phyloP scores from a whole-genome alignment of 352 stramenopile genomes.

The Pythium dissotocum region DNA sequence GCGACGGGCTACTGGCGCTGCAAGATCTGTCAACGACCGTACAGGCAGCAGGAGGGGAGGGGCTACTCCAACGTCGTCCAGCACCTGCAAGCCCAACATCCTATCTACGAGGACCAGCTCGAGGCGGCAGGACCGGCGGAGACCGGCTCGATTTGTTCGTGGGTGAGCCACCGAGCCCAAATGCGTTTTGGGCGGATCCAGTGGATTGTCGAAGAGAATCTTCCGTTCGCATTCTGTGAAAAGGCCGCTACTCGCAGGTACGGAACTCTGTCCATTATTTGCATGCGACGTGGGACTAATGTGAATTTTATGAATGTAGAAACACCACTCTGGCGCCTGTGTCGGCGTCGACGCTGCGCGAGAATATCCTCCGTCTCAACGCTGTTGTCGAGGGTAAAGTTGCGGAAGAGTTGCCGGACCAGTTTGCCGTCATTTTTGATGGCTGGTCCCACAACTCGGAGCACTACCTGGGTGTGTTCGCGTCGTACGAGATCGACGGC shows the following conservation, averaged over 20 bases:
- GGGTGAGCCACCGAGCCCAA: not conserved
- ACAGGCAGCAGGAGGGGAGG: slow-evolving; percentile 3
- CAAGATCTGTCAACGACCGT: not conserved
- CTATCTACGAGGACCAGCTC: not conserved
- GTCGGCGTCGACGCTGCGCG: not conserved
- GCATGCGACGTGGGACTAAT: not conserved
- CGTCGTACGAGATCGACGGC: slow-evolving; percentile 11
- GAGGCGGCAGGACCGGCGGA: not conserved
- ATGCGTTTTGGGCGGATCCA: slow-evolving; percentile 6
- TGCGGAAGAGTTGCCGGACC: slow-evolving; percentile 16
- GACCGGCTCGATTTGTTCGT: not conserved
- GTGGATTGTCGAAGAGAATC: slow-evolving; percentile 1
- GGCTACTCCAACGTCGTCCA: slow-evolving; percentile 6
- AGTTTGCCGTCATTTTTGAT: slow-evolving; percentile 26
- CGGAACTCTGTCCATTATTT: not conserved
- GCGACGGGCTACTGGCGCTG: slow-evolving; percentile 5
- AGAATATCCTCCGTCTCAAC: slow-evolving; percentile 4
- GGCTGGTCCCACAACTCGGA: slow-evolving; percentile 12
- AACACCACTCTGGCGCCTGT: not conserved
- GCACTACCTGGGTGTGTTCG: slow-evolving; percentile 26
- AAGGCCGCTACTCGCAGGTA: slow-evolving; percentile 2
- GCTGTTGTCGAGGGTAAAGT: slow-evolving; percentile 6
- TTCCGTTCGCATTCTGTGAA: slow-evolving; percentile 3
- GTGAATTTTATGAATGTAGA: not conserved
- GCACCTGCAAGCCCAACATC: not conserved